These are phyloP conservation scores for Podospora tetraspora DNA, from an alignment of 495 filamentous ascomycete genomes.

Conservation along the genomic window DNA sequence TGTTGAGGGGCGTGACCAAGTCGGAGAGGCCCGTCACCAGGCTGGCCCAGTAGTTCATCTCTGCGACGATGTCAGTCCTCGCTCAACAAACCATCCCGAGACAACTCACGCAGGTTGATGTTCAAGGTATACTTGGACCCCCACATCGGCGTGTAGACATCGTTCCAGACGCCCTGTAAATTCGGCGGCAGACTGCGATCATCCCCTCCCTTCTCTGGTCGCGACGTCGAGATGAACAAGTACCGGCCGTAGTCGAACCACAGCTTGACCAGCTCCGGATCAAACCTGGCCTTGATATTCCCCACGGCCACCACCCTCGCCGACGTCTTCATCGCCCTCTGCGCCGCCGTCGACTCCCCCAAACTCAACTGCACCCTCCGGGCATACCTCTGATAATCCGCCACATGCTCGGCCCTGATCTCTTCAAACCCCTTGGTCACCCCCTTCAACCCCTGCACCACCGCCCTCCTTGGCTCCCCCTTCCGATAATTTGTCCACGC, in stretches of 20 bases:
- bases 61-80: not conserved
- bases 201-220: not conserved
- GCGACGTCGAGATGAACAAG: constrained; percentile 2
- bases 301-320: not conserved
- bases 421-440: not conserved
- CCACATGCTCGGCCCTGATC: not conserved
- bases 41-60: constrained; percentile 12
- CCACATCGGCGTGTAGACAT: constrained; percentile 4
- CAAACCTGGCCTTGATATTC: not conserved
- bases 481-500: constrained; percentile 5
- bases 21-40: constrained; percentile 4
- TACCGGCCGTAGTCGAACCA: not conserved
- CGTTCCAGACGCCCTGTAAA: constrained; percentile 8
- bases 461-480: not conserved
- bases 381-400: not conserved
- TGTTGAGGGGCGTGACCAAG: constrained; percentile 4
- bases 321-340: constrained; percentile 1
- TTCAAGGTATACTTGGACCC: constrained; percentile 9
- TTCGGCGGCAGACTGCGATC: constrained; percentile 8
- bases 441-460: not conserved
- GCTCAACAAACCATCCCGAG: not conserved
- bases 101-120: constrained; percentile 5
- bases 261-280: not conserved
- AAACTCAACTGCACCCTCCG: not conserved
- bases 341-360: not conserved